phyloP scores from a whole-genome alignment of 2,329 filamentous ascomycete species.

The Diaporthe vexans region DNA sequence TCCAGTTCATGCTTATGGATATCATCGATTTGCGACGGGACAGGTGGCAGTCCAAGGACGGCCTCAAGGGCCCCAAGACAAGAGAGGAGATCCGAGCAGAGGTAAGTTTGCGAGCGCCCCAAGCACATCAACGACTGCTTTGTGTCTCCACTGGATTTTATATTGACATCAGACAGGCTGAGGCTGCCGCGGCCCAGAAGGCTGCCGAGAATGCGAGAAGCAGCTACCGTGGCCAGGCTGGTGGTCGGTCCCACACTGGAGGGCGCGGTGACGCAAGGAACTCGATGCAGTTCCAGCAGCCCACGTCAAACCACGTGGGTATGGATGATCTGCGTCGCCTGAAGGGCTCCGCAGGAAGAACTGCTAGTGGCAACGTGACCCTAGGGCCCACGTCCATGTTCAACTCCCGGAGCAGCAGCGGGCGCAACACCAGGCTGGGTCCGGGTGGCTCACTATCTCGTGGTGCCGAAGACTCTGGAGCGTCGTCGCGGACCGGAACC shows the following conservation, averaged over 20 bases:
- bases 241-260: slow-evolving; percentile 77
- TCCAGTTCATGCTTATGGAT: slow-evolving; percentile 98
- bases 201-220: slow-evolving; percentile 78
- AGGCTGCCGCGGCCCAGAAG: slow-evolving; percentile 84
- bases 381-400: slow-evolving; percentile 91
- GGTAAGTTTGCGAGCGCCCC: slow-evolving; percentile 60
- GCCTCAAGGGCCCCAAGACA: slow-evolving; percentile 96
- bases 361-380: slow-evolving; percentile 73
- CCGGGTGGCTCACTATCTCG: slow-evolving; percentile 80
- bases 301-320: slow-evolving; percentile 87
- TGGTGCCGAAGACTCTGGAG: slow-evolving; percentile 85
- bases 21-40: slow-evolving; percentile 84
- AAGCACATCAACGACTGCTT: too few species aligned
- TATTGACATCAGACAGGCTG: slow-evolving; percentile 61
- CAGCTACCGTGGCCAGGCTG: slow-evolving; percentile 75
- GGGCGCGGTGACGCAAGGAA: slow-evolving; percentile 86
- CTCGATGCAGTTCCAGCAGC: slow-evolving; percentile 80
- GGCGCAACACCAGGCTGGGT: slow-evolving; percentile 76
- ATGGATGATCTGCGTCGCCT: slow-evolving; percentile 93
- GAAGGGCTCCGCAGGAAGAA: slow-evolving; percentile 72
- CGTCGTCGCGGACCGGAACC: slow-evolving; percentile 90
- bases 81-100: slow-evolving; percentile 91
- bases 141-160: not conserved
- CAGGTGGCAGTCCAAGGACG: slow-evolving; percentile 88
- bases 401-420: slow-evolving; percentile 90